Base-by-base conservation (phyloP, 2,329 filamentous ascomycete genomes). In the Alternaria brassicae region DNA sequence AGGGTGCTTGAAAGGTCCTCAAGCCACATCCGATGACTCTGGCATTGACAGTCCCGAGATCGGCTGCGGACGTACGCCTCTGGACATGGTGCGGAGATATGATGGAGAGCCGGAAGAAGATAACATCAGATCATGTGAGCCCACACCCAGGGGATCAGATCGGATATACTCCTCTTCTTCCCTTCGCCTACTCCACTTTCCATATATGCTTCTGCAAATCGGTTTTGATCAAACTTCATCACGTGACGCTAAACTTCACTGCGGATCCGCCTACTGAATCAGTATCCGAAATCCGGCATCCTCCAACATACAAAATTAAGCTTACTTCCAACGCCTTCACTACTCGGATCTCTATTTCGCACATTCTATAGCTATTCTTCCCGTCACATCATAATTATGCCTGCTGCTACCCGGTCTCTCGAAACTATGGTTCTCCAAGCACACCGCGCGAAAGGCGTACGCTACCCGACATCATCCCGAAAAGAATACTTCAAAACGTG, bases 401-500 rank as follows among this genome's bases (percentile, higher is more conserved):
- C 72, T 42, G 60, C 69, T 30, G 61, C 68, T 37, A 69, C 68
- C 8, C 72, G 72, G 45, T 69, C 68, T 19, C 72, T 77, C 55
- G 71, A 75, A 48, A 61, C 68, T 6, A 68, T 72, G 59, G 66
- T 77, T 12, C 66, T 77, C 2, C 69, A 74, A 61, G 74, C 74
- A 12, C 74, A 77, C 51, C 73, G 73, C 42, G 74, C 74, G 1
- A 77, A 77, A 44, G 74, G 74, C 12, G 61, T 76, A 10, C 71
- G 72, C 40, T 77, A 74, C 45, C 71, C 72, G 1, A 71, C 72
- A 12, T 61, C 69, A 15, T 36, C 60, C 0, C 71, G 73, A 23
- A 76, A 76, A 58, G 72, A 77, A 15, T 76, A 70, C 39, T 73
- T 75, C 61, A 76, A 76, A 56, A 77, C 74, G 0, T 77, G 74